Conservation (phyloP, 768 basidiomycete species). For the Psilocybe sp. region DNA sequence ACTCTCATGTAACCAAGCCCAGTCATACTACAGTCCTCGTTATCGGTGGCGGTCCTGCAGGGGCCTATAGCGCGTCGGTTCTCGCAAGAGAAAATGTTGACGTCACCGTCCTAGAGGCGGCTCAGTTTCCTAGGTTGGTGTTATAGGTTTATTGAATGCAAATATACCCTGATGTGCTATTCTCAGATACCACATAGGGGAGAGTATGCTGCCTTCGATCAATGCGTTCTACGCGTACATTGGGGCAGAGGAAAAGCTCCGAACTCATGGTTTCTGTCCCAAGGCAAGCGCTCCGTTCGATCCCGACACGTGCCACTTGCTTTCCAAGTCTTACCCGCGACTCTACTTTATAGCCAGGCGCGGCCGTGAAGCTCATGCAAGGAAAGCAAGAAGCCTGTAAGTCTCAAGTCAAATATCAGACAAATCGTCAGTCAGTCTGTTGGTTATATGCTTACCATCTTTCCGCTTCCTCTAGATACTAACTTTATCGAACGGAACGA, state of each 20-base stretch:
- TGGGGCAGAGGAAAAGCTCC: slow-evolving; percentile 5
- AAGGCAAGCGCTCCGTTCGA: not conserved
- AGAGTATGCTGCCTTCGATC: slow-evolving; percentile 8
- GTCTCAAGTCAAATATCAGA: too few species aligned
- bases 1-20: too few species aligned
- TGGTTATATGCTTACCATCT: too few species aligned
- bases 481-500: slow-evolving; percentile 28
- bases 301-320: not conserved
- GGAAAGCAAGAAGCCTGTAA: slow-evolving; percentile 36
- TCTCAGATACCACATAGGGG: slow-evolving; percentile 5
- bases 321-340: too few species aligned
- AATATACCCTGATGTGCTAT: not conserved
- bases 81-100: slow-evolving; percentile 39
- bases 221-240: slow-evolving; percentile 6
- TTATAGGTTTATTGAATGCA: too few species aligned
- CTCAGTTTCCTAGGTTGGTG: slow-evolving; percentile 38
- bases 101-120: slow-evolving; percentile 38
- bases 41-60: slow-evolving; percentile 45
- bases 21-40: slow-evolving; percentile 28
- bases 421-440: too few species aligned
- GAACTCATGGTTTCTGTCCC: slow-evolving; percentile 17
- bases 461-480: too few species aligned
- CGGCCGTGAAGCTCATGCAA: slow-evolving; percentile 39
- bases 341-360: slow-evolving; percentile 27
- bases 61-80: slow-evolving; percentile 43